Evolutionary conservation across 345 rosid genomes (phyloP), one percentile per base, ranked within the genome.

Genomic region (Euphorbia tirucalli): DNA sequence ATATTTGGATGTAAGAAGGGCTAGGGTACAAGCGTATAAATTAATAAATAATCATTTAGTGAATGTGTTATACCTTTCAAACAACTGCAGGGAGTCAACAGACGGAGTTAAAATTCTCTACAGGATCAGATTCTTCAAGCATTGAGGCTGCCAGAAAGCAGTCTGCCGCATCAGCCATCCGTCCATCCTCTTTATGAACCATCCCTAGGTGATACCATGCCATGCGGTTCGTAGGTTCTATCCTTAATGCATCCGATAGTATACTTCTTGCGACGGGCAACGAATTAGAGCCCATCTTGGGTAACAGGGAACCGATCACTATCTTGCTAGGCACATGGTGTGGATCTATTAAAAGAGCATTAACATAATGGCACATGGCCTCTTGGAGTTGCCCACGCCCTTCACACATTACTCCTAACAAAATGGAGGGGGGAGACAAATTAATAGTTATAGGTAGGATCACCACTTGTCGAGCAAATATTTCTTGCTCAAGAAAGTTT

Each of bases 61-160:
- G 54, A 41, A 37, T 39, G 10, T 22, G 21, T 16, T 65, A 14
- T 50, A 76, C 85, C 79, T n/a, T 85, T 43, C 43, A 15, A 66
- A 21, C 25, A 48, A 37, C 30, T 16, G 32, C 32, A 44, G 49
- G 9, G 24, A 1, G 37, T 91, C 76, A 91, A 77, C 72, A 72
- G 69, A 88, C 37, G 61, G 96, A 86, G 77, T 85, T 83, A 83
- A 94, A 94, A 83, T 87, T 89, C 76, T 94, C 97, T 41, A 94
- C 75, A 6, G 97, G 97, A 78, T 94, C 92, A 3, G 93, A 89
- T 56, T 92, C 97, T 80, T 92, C 95, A 50, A 94, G 98, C 92
- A 94, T 87, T 32, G 92, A 86, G 58, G 98, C 95, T 50, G 98
- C 98, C 82, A 89, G 95, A 82, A 94, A 90, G 83, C 96, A 90